Percentiles rank a stretch among this genome's conserved stretches.
These are phyloP conservation scores for Phaffia rhodozyma DNA, from an alignment of 1,284 basidiomycete species.

Conservation along the genomic window DNA sequence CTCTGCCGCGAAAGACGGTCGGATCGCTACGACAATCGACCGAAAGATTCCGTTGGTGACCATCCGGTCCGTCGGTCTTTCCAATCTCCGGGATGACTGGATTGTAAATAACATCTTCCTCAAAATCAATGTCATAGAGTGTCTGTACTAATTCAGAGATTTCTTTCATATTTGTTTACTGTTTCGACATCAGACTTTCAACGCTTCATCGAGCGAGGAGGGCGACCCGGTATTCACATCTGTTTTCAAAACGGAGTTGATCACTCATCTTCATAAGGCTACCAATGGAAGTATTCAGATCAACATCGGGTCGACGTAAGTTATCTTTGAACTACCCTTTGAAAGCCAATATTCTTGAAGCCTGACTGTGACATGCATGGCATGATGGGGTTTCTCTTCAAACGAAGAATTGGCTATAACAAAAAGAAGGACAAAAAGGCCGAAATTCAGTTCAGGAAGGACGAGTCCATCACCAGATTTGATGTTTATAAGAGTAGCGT, in stretches of 20 bases:
- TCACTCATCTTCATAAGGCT: slow-evolving; percentile 65
- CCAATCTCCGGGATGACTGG: slow-evolving; percentile 89
- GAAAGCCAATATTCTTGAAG: slow-evolving; percentile 6
- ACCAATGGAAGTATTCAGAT: slow-evolving; percentile 68
- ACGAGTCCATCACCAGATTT: slow-evolving; percentile 67
- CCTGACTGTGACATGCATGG: slow-evolving; percentile 15
- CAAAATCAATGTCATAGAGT: not conserved
- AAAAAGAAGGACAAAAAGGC: slow-evolving; percentile 98
- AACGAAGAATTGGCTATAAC: slow-evolving; percentile 70
- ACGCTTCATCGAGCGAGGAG: slow-evolving; percentile 64
- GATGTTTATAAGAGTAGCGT: slow-evolving; percentile 90
- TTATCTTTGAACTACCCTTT: slow-evolving; percentile 18
- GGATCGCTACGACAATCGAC: slow-evolving; percentile 53
- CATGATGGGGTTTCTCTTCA: slow-evolving; percentile 29
- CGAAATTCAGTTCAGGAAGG: slow-evolving; percentile 76
- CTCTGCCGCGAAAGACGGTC: slow-evolving; percentile 56
- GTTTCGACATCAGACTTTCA: slow-evolving; percentile 44
- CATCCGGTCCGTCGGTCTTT: slow-evolving; percentile 75
- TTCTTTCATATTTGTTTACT: not conserved
- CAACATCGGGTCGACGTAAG: slow-evolving; percentile 62
- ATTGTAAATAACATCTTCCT: slow-evolving; percentile 44
- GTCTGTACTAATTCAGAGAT: not conserved
- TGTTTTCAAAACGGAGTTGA: slow-evolving; percentile 92
- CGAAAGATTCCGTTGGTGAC: slow-evolving; percentile 80
- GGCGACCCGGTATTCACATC: slow-evolving; percentile 91